Evolutionary conservation across 2,329 filamentous ascomycete species (phyloP).

Genomic region (Hymenotorrendiella dingleyae): DNA sequence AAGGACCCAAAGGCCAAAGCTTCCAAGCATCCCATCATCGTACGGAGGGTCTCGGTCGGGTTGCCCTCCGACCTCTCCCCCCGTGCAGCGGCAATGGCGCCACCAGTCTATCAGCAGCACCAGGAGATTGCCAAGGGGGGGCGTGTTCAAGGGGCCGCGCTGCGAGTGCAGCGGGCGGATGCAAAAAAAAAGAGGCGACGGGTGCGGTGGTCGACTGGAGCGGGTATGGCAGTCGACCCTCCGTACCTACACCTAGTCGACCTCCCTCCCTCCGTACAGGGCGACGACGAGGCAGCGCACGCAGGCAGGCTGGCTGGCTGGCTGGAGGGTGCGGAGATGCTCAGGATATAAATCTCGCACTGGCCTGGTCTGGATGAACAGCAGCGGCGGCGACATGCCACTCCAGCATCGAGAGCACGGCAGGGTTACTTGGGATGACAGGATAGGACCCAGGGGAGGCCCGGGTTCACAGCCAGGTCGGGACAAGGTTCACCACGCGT

Average conservation of each 20-base stretch:
- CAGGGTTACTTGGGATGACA: too few species aligned
- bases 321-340: background rate
- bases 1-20: too few species aligned
- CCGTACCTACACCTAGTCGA: too few species aligned
- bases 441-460: too few species aligned
- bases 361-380: background rate
- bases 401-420: too few species aligned
- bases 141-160: slow-evolving; percentile 6
- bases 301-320: background rate
- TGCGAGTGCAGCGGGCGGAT: background rate
- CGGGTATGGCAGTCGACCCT: background rate
- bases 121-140: background rate
- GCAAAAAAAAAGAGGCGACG: background rate
- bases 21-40: background rate
- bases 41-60: background rate
- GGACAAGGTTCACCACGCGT: background rate
- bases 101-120: background rate
- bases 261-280: background rate
- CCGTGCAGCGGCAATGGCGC: slow-evolving; percentile 10
- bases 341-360: background rate
- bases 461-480: background rate
- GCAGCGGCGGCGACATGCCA: background rate
- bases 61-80: background rate
- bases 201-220: slow-evolving; percentile 1
- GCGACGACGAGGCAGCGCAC: background rate